Evolutionary conservation across 495 filamentous ascomycete genomes (phyloP).

Genomic region (Penicillium subrubescens): DNA sequence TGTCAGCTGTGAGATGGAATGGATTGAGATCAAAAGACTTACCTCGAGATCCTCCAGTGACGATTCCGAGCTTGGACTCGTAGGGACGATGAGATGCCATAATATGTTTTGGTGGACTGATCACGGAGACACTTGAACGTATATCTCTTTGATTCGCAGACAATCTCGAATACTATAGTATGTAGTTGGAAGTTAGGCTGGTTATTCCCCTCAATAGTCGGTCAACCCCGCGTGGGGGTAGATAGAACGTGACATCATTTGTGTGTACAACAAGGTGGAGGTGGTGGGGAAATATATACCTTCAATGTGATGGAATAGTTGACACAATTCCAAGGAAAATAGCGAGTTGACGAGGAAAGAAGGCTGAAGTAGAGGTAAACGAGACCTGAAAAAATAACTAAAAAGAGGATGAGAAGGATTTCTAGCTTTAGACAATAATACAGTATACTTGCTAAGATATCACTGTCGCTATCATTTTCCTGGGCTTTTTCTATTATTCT

Average conservation of each 20-base stretch:
- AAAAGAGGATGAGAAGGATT: too few species aligned
- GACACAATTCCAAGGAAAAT: neutral
- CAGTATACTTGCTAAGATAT: too few species aligned
- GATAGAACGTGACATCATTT: neutral
- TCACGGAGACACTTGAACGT: neutral
- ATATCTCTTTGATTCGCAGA: neutral
- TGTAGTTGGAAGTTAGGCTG: neutral
- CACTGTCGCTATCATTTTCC: too few species aligned
- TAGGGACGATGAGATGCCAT: neutral
- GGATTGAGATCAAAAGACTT: neutral
- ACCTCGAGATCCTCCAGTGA: slow-evolving; percentile 3
- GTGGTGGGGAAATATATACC: neutral
- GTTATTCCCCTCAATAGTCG: neutral
- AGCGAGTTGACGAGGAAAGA: too few species aligned
- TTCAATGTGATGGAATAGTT: neutral
- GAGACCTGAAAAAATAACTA: too few species aligned
- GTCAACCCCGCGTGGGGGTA: neutral
- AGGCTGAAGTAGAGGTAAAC: too few species aligned
- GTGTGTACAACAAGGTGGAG: neutral
- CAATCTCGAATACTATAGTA: neutral
- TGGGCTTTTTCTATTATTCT: too few species aligned
- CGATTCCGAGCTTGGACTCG: neutral
- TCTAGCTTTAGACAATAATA: too few species aligned
- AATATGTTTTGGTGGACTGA: neutral
- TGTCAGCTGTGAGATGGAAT: neutral